Percentiles rank a stretch among this genome's conserved stretches.
Evolutionary conservation across 371 early-diverging fungal species (phyloP).

Genomic region (Coemansia sp.): DNA sequence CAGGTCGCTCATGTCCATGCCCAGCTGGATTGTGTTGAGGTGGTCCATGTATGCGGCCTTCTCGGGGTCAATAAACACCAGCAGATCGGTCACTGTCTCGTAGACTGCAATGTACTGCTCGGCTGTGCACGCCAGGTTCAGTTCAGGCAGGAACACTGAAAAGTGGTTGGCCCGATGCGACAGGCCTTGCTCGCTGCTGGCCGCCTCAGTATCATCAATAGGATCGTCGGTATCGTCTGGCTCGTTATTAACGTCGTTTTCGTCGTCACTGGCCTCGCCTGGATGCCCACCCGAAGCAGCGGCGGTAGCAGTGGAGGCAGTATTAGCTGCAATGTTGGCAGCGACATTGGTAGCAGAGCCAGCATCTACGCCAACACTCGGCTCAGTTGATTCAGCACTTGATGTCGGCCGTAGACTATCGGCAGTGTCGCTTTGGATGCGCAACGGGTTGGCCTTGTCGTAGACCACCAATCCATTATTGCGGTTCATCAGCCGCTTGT

Average conservation of each 20-base stretch:
- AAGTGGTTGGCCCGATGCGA: constrained; percentile 59
- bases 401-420: constrained; percentile 3
- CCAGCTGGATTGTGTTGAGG: constrained; percentile 72
- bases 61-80: constrained; percentile 80
- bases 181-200: constrained; percentile 28
- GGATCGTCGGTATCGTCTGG: constrained; percentile 9
- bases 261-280: constrained; percentile 3
- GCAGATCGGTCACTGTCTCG: constrained; percentile 72
- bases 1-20: constrained; percentile 62
- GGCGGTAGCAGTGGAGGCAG: neutral
- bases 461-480: constrained; percentile 72
- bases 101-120: constrained; percentile 70
- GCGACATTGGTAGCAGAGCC: neutral
- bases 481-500: constrained; percentile 72
- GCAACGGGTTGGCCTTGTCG: constrained; percentile 79
- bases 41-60: constrained; percentile 69
- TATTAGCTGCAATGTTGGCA: constrained; percentile 7
- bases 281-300: neutral
- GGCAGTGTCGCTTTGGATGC: constrained; percentile 53
- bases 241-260: neutral
- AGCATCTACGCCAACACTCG: neutral
- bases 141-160: constrained; percentile 65
- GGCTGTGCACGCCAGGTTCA: constrained; percentile 69
- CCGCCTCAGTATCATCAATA: constrained; percentile 6
- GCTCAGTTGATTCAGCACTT: neutral